Evolutionary conservation across 2,329 filamentous ascomycete genomes (phyloP).

Genomic region (Neophaeococcomyces mojaviensis): DNA sequence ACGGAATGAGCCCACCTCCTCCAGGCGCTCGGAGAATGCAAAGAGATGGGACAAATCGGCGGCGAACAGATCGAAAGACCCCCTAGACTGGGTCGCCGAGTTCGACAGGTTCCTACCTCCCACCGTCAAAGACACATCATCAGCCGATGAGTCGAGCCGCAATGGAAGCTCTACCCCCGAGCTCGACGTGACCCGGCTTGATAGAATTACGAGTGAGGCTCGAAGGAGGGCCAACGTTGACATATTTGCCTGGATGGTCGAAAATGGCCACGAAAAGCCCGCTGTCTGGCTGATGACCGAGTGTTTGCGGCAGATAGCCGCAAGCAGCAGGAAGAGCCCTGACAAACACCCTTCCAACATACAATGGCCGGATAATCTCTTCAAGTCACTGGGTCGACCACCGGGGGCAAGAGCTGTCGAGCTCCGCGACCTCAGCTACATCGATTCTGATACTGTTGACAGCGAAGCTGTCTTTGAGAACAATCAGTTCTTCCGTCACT

Average conservation of each 20-base stretch:
- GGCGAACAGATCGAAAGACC: background rate
- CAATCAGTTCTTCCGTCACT: background rate
- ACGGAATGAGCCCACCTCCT: too few relatives aligned
- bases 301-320: conserved; percentile 32
- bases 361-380: conserved; percentile 20
- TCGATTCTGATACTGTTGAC: background rate
- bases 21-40: too few relatives aligned
- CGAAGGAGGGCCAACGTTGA: conserved; percentile 24
- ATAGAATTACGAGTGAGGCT: background rate
- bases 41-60: background rate
- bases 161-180: background rate
- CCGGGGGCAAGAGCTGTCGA: background rate
- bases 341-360: conserved; percentile 26
- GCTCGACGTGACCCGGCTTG: background rate
- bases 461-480: background rate
- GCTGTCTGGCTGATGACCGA: conserved; percentile 32
- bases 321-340: conserved; percentile 17
- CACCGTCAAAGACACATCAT: background rate
- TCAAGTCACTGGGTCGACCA: conserved; percentile 7
- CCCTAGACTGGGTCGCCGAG: background rate
- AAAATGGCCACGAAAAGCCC: conserved; percentile 34
- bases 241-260: conserved; percentile 34
- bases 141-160: background rate
- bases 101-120: conserved; percentile 3
- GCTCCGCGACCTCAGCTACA: background rate